phyloP scores from a whole-genome alignment of 1,284 basidiomycete species.

The Moesziomyces globuligerus region DNA sequence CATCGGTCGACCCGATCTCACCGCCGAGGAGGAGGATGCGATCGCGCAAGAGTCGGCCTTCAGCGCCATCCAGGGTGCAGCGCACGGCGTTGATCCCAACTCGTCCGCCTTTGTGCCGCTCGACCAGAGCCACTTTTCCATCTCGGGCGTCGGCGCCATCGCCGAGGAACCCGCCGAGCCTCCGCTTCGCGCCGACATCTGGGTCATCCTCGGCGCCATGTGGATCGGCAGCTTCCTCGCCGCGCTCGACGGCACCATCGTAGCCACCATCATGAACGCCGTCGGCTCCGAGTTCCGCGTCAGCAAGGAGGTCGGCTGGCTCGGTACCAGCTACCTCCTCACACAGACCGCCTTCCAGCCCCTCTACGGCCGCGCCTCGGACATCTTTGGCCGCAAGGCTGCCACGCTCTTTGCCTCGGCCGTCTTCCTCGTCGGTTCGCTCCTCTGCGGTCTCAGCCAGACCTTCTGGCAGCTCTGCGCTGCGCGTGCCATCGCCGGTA shows the following conservation, averaged over 20 bases:
- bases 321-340: conserved; percentile 65
- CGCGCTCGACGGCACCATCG: conserved; percentile 64
- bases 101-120: conserved; percentile 62
- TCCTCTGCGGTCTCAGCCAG: conserved; percentile 63
- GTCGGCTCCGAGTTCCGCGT: conserved; percentile 66
- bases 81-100: conserved; percentile 65
- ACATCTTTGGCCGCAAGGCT: conserved; percentile 65
- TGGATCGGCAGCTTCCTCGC: conserved; percentile 65
- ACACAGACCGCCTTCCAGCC: conserved; percentile 67
- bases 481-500: conserved; percentile 69
- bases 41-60: conserved; percentile 64
- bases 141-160: conserved; percentile 28
- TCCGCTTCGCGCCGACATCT: conserved; percentile 50
- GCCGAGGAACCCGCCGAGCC: conserved; percentile 43
- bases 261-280: conserved; percentile 60
- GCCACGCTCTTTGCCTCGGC: conserved; percentile 64
- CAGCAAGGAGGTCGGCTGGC: conserved; percentile 62
- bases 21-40: conserved; percentile 53
- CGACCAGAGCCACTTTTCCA: conserved; percentile 60
- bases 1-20: conserved; percentile 44
- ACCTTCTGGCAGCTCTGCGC: conserved; percentile 62
- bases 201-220: conserved; percentile 65
- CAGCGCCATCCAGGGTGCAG: conserved; percentile 57
- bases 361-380: conserved; percentile 62
- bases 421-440: conserved; percentile 61